These are phyloP conservation scores for Penicillium digitatum DNA, from an alignment of 2,329 filamentous ascomycete species.

Conservation along the genomic window DNA sequence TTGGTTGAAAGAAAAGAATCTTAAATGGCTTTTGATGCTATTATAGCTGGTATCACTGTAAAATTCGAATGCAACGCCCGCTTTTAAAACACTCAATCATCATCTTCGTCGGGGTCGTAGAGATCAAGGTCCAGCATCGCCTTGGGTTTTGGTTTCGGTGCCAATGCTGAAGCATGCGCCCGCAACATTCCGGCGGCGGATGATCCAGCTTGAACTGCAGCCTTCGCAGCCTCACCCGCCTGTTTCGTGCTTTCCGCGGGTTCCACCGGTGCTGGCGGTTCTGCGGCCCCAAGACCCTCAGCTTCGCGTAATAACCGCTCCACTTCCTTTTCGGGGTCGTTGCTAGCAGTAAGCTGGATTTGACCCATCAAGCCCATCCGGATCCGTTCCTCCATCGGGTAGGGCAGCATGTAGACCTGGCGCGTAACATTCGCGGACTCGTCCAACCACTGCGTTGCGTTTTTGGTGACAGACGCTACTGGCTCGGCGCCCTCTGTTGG, in stretches of 20 bases:
- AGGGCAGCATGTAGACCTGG: slow-evolving; percentile 42
- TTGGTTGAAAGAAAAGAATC: neutral
- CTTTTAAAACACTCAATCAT: slow-evolving; percentile 28
- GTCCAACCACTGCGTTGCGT: slow-evolving; percentile 41
- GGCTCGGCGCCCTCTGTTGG: slow-evolving; percentile 25
- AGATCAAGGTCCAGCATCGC: slow-evolving; percentile 43
- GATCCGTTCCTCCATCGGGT: slow-evolving; percentile 45
- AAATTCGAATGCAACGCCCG: slow-evolving; percentile 8
- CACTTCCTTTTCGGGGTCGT: slow-evolving; percentile 53
- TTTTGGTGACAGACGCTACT: slow-evolving; percentile 39
- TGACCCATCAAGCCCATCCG: slow-evolving; percentile 46
- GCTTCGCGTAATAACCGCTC: slow-evolving; percentile 50
- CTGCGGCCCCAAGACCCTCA: slow-evolving; percentile 51
- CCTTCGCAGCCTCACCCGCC: slow-evolving; percentile 32
- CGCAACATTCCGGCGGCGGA: slow-evolving; percentile 14
- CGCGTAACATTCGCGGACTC: slow-evolving; percentile 41
- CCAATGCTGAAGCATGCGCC: slow-evolving; percentile 14
- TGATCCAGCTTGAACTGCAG: slow-evolving; percentile 32
- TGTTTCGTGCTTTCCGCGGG: slow-evolving; percentile 35
- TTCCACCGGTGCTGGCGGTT: slow-evolving; percentile 35
- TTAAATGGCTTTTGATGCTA: neutral
- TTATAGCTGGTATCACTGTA: slow-evolving; percentile 20
- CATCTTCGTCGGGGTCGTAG: slow-evolving; percentile 46
- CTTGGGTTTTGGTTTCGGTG: slow-evolving; percentile 38
- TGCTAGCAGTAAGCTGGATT: slow-evolving; percentile 40